phyloP scores from a whole-genome alignment of 2,329 filamentous ascomycete species.

The Biscogniauxia sp. region DNA sequence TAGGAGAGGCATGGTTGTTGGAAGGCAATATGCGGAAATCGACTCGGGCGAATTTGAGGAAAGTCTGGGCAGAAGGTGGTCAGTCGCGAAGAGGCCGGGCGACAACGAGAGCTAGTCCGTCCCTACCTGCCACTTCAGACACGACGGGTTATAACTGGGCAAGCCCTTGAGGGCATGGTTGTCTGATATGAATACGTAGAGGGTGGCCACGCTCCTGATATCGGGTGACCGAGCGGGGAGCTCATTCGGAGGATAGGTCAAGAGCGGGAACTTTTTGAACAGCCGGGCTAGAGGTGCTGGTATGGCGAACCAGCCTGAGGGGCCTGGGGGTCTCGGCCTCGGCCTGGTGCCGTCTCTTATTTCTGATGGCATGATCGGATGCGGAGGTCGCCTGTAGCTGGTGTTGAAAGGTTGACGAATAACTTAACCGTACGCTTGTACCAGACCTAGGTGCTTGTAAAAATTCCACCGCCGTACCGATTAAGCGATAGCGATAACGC shows the following conservation, averaged over 20 bases:
- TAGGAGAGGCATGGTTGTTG: slow-evolving; percentile 90
- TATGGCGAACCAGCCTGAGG: slow-evolving; percentile 51
- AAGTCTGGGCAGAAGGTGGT: slow-evolving; percentile 56
- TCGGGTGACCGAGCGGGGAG: slow-evolving; percentile 54
- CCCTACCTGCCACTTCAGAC: slow-evolving; percentile 92
- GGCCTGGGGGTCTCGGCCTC: slow-evolving; percentile 20
- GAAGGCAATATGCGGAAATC: slow-evolving; percentile 67
- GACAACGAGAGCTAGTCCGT: background rate
- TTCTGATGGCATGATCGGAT: slow-evolving; percentile 12
- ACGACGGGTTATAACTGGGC: slow-evolving; percentile 87
- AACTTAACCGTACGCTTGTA: background rate
- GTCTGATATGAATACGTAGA: slow-evolving; percentile 75
- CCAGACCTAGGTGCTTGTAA: too few species aligned
- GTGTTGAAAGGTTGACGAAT: background rate
- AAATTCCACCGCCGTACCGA: background rate
- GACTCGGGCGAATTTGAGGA: slow-evolving; percentile 73
- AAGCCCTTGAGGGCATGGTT: slow-evolving; percentile 58
- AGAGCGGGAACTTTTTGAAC: slow-evolving; percentile 81
- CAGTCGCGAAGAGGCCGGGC: background rate
- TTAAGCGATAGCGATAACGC: background rate
- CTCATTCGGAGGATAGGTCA: slow-evolving; percentile 70
- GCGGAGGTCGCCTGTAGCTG: background rate
- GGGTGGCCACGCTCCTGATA: slow-evolving; percentile 45
- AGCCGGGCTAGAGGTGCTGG: slow-evolving; percentile 76
- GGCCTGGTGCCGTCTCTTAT: slow-evolving; percentile 11